Conservation (phyloP, 495 filamentous ascomycete species). For the Entonaema liquescens region DNA sequence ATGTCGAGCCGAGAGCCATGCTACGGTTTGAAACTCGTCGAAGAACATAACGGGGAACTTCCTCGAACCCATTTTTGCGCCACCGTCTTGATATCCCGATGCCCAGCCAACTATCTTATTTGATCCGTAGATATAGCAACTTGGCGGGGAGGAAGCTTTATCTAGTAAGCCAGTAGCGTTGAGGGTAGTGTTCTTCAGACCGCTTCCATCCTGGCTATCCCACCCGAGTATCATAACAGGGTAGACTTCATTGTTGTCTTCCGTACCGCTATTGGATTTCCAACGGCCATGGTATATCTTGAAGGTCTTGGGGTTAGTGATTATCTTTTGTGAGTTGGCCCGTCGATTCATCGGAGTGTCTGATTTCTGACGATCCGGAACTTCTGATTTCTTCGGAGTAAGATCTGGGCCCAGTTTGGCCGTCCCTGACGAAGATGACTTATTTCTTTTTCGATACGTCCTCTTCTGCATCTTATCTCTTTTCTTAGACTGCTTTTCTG, state of each 20-base stretch:
- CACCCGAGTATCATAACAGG: constrained; percentile 54
- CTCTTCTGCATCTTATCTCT: background rate
- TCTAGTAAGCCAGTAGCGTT: constrained; percentile 47
- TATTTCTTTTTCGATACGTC: background rate
- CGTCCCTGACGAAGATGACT: background rate
- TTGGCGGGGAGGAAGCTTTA: constrained; percentile 36
- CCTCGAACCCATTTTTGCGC: constrained; percentile 43
- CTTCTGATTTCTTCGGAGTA: background rate
- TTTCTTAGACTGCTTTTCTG: constrained; percentile 8
- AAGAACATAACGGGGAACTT: constrained; percentile 57
- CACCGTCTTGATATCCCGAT: constrained; percentile 51
- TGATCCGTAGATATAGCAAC: constrained; percentile 47
- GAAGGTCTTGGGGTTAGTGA: constrained; percentile 39
- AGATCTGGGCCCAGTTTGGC: background rate
- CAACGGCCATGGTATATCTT: constrained; percentile 50
- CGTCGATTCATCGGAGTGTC: background rate
- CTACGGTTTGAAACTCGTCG: constrained; percentile 38
- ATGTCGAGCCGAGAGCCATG: constrained; percentile 37
- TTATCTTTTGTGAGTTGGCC: background rate
- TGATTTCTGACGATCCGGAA: background rate
- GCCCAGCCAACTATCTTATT: constrained; percentile 52
- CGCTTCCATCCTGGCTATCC: constrained; percentile 47
- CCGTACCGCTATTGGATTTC: constrained; percentile 18
- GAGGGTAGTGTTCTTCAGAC: constrained; percentile 44
- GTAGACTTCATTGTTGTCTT: constrained; percentile 41